phyloP scores from a whole-genome alignment of 2,329 filamentous ascomycete species.

The Claviceps digitariae region DNA sequence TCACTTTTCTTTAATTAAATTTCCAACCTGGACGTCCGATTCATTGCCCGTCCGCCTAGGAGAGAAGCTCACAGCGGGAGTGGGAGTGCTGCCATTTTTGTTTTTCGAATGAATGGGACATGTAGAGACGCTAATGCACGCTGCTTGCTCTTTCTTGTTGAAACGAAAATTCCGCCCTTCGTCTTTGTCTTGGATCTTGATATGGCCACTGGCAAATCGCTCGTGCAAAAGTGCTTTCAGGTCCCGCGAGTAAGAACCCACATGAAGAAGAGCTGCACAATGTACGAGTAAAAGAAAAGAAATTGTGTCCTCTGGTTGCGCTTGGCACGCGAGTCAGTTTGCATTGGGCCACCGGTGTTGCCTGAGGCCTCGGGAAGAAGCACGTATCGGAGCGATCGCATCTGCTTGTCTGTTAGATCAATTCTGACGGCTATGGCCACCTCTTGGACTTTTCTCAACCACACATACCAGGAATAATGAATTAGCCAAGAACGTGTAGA shows the following conservation, averaged over 20 bases:
- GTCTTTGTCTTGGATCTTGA: neutral
- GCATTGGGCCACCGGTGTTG: slow-evolving; percentile 50
- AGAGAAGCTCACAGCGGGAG: no score
- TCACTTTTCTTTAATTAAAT: no score
- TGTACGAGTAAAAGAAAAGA: slow-evolving; percentile 85
- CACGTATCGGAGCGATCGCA: slow-evolving; percentile 91
- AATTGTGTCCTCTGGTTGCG: slow-evolving; percentile 83
- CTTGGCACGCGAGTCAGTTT: slow-evolving; percentile 68
- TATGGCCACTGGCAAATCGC: neutral
- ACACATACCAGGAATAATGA: slow-evolving; percentile 77
- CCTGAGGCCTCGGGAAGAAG: slow-evolving; percentile 70
- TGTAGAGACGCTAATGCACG: neutral
- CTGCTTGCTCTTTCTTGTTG: neutral
- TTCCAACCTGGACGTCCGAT: no score
- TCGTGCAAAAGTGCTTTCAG: slow-evolving; percentile 11
- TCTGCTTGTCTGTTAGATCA: slow-evolving; percentile 31
- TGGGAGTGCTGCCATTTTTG: no score
- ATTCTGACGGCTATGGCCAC: no score
- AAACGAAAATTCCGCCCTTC: neutral
- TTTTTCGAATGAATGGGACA: neutral
- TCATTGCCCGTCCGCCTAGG: neutral
- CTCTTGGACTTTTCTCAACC: neutral
- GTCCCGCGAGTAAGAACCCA: slow-evolving; percentile 46
- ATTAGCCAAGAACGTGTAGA: slow-evolving; percentile 87
- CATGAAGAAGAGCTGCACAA: slow-evolving; percentile 92